Percentiles rank a stretch among this genome's conserved stretches.
Conservation (phyloP, 495 filamentous ascomycete species). For the Xylaria acuta region DNA sequence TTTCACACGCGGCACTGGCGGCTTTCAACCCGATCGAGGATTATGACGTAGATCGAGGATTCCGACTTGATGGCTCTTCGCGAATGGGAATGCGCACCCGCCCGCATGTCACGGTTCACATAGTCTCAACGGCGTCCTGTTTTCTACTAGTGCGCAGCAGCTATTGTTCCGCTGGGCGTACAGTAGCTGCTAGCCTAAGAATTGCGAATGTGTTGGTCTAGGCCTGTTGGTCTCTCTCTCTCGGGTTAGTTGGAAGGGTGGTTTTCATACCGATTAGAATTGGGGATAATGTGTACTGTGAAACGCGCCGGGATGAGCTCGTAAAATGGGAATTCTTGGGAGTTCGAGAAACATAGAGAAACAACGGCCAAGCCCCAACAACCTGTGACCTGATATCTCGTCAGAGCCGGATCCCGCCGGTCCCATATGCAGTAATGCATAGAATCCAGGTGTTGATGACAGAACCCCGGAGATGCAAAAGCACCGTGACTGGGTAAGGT, state of each 20-base stretch:
- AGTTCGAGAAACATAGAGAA: background rate
- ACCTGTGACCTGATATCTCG: background rate
- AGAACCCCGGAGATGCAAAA: background rate
- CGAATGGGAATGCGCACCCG: background rate
- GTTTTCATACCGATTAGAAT: too few species aligned
- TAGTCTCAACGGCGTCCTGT: background rate
- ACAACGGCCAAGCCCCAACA: background rate
- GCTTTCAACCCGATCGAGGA: constrained; percentile 10
- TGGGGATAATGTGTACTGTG: too few species aligned
- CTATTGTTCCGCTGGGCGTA: too few species aligned
- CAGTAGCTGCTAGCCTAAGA: too few species aligned
- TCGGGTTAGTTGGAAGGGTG: too few species aligned
- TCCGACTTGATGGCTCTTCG: background rate
- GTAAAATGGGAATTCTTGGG: background rate
- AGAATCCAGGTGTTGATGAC: background rate
- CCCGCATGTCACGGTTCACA: background rate
- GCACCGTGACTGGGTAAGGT: background rate
- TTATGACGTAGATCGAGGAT: constrained; percentile 22
- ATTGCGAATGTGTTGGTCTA: too few species aligned
- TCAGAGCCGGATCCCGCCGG: background rate
- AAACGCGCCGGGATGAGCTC: too few species aligned
- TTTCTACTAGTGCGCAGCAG: too few species aligned
- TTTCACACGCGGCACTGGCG: constrained; percentile 1
- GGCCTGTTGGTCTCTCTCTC: too few species aligned
- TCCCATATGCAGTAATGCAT: background rate